These are phyloP conservation scores for Diddensiella caesifluorescens DNA, from an alignment of 805 yeast genomes.

Conservation along the genomic window DNA sequence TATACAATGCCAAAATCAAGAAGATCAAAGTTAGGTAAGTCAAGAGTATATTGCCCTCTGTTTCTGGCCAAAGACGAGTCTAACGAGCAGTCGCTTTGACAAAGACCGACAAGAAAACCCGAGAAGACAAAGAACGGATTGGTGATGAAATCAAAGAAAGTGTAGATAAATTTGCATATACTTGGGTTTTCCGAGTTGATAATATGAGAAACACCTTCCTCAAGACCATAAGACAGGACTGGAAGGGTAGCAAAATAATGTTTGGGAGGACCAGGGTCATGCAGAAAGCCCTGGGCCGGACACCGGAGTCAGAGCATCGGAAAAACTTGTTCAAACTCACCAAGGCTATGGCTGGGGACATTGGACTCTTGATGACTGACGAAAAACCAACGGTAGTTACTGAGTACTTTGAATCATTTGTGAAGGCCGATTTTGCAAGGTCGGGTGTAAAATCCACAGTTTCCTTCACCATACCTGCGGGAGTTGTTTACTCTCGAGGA, in stretches of 20 bases:
- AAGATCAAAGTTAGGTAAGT: conserved; percentile 73
- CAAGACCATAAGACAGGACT: conserved; percentile 86
- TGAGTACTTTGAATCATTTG: conserved; percentile 76
- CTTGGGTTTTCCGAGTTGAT: conserved; percentile 81
- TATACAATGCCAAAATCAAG: conserved; percentile 87
- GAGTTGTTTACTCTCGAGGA: conserved; percentile 90
- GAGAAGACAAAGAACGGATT: conserved; percentile 83
- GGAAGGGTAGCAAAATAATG: conserved; percentile 85
- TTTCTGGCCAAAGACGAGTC: not conserved
- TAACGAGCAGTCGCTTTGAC: conserved; percentile 66
- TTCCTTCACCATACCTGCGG: conserved; percentile 80
- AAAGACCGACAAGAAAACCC: conserved; percentile 93
- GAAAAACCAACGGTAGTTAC: conserved; percentile 85
- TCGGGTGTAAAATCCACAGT: conserved; percentile 83
- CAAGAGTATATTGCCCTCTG: too few relatives aligned
- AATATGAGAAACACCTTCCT: conserved; percentile 94
- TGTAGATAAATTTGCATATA: conserved; percentile 69
- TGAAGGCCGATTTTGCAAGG: conserved; percentile 79
- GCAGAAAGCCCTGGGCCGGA: conserved; percentile 86
- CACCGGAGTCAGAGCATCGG: conserved; percentile 83
- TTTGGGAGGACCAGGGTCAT: conserved; percentile 92
- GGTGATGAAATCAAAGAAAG: conserved; percentile 85
- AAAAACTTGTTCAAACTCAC: conserved; percentile 73
- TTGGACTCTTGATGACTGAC: conserved; percentile 84
- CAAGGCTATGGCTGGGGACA: conserved; percentile 62